These are phyloP conservation scores for Carex arenaria DNA, from an alignment of 202 grass and related monocot genomes.

Conservation along the genomic window DNA sequence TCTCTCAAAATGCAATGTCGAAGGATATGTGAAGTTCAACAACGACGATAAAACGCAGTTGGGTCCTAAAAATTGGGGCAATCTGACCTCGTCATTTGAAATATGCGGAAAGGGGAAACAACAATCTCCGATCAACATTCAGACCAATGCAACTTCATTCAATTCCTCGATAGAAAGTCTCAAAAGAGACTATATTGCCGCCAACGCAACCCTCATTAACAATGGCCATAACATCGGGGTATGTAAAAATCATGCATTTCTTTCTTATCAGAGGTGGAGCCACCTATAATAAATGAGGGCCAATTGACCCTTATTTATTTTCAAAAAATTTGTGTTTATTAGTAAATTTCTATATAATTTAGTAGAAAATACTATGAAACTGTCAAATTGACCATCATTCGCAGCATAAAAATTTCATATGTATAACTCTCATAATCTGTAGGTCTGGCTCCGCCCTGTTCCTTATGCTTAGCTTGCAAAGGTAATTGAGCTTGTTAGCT, in stretches of 20 bases:
- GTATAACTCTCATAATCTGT: too few species aligned
- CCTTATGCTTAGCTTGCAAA: too few species aligned
- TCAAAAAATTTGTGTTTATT: too few species aligned
- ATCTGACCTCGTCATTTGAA: slow-evolving; percentile 38
- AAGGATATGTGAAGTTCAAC: slow-evolving; percentile 14
- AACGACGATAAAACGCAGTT: slow-evolving; percentile 11
- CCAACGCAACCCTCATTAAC: slow-evolving; percentile 46
- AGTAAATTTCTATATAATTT: too few species aligned
- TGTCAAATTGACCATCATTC: too few species aligned
- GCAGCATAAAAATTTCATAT: too few species aligned
- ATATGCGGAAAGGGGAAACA: slow-evolving; percentile 36
- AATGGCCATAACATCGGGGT: slow-evolving; percentile 45
- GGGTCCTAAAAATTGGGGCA: slow-evolving; percentile 54
- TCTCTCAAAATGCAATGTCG: neutral
- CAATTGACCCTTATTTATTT: too few species aligned
- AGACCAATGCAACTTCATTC: slow-evolving; percentile 19
- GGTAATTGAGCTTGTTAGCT: too few species aligned
- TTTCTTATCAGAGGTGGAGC: neutral
- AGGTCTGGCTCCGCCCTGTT: too few species aligned
- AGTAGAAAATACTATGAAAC: too few species aligned
- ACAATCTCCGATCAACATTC: slow-evolving; percentile 72
- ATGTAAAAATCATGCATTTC: neutral
- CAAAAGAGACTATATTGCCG: slow-evolving; percentile 35
- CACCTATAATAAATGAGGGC: too few species aligned
- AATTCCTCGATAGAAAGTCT: slow-evolving; percentile 27